Evolutionary conservation across 768 basidiomycete genomes (phyloP).

Genomic region (Russula ochroleuca): DNA sequence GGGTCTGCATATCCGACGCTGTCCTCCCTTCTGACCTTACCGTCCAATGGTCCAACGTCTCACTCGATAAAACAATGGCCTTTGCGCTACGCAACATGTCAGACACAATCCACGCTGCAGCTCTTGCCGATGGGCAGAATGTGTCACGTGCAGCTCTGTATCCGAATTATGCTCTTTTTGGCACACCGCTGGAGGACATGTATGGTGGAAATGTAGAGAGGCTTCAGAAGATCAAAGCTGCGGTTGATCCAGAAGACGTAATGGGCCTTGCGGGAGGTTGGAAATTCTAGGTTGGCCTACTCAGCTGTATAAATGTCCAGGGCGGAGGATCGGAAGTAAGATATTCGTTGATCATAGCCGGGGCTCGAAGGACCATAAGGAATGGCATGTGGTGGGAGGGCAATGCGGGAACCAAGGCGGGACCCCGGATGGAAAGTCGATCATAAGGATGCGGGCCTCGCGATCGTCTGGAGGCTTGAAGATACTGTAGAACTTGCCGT

Average conservation of each 20-base stretch:
- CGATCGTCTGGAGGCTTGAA: too few relatives aligned
- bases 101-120: not conserved
- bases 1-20: constrained; percentile 18
- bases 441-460: too few relatives aligned
- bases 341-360: too few relatives aligned
- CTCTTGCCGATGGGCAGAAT: constrained; percentile 26
- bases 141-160: constrained; percentile 1
- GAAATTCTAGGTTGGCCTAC: constrained; percentile 7
- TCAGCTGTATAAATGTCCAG: too few relatives aligned
- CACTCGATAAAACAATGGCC: constrained; percentile 41
- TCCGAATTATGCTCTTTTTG: constrained; percentile 1
- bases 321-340: too few relatives aligned
- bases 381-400: too few relatives aligned
- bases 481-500: too few relatives aligned
- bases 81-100: constrained; percentile 34
- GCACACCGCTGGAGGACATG: not conserved
- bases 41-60: constrained; percentile 14
- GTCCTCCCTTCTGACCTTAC: constrained; percentile 4
- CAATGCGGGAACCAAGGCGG: too few relatives aligned
- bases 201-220: not conserved
- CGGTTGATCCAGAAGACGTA: constrained; percentile 27
- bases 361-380: too few relatives aligned
- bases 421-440: too few relatives aligned
- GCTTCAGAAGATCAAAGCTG: not conserved
- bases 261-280: constrained; percentile 30